Conservation (phyloP, 345 rosid species). For the Euphorbia peplus region DNA sequence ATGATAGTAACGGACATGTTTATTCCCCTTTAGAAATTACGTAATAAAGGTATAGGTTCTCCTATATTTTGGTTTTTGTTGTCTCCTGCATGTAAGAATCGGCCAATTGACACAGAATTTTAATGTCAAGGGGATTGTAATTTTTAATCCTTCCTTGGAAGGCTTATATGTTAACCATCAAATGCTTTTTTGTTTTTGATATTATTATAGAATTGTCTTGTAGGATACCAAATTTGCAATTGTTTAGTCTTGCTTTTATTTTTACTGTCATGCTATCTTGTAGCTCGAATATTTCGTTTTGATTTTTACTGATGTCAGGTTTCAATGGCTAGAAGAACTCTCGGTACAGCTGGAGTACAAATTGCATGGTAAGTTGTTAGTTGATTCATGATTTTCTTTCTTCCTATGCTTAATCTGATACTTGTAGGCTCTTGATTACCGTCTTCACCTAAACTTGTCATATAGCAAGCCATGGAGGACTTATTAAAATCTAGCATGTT, state of each 20-base stretch:
- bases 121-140: background rate
- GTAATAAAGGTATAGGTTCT: background rate
- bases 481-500: background rate
- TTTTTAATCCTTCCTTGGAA: background rate
- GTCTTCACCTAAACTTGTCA: background rate
- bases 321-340: constrained; percentile 90
- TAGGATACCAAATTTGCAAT: background rate
- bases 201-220: background rate
- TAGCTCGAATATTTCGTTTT: background rate
- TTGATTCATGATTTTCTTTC: no score
- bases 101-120: background rate
- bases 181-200: background rate
- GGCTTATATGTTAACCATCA: background rate
- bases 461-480: background rate
- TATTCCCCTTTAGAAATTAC: background rate
- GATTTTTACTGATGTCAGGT: constrained; percentile 48
- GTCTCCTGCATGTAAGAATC: background rate
- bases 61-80: background rate
- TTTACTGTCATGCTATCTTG: background rate
- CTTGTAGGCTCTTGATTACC: no score
- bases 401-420: no score
- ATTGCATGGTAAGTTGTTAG: constrained; percentile 59
- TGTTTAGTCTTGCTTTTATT: constrained; percentile 1
- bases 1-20: background rate
- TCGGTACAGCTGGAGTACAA: constrained; percentile 83